Evolutionary conservation across 2,329 filamentous ascomycete genomes (phyloP).

Genomic region (Coccinonectria pachysandricola): DNA sequence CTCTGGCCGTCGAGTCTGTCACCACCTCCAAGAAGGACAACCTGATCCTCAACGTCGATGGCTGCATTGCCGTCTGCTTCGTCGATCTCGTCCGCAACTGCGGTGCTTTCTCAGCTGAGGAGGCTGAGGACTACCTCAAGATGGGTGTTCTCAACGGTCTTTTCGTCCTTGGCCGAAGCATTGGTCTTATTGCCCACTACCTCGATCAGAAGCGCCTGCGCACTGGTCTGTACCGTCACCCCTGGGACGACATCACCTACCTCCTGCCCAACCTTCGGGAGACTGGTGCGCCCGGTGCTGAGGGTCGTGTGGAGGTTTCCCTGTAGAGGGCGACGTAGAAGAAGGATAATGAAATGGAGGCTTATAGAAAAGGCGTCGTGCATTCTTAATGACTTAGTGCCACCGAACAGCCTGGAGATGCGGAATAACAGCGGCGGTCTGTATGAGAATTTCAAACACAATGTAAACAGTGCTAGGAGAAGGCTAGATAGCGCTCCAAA

Average conservation of each 20-base stretch:
- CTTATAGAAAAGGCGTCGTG: conserved; percentile 20
- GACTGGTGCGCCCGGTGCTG: conserved; percentile 59
- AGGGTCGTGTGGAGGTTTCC: conserved; percentile 84
- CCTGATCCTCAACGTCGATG: conserved; percentile 97
- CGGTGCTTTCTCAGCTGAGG: conserved; percentile 89
- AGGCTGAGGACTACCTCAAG: conserved; percentile 96
- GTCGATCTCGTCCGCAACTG: conserved; percentile 96
- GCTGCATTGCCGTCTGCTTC: conserved; percentile 97
- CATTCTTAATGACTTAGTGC: conserved; percentile 24
- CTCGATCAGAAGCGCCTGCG: conserved; percentile 99
- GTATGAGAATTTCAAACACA: conserved; percentile 28
- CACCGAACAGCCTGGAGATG: conserved; percentile 14
- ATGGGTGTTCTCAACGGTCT: conserved; percentile 99
- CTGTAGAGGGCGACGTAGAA: conserved; percentile 38
- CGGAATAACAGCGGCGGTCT: conserved; percentile 21
- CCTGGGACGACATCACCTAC: conserved; percentile 98
- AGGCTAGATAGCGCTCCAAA: conserved; percentile 21
- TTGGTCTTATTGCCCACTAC: conserved; percentile 99
- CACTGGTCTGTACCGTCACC: conserved; percentile 97
- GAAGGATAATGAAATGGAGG: conserved; percentile 18
- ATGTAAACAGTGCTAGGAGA: conserved; percentile 26
- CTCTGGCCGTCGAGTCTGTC: conserved; percentile 92
- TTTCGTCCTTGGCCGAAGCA: conserved; percentile 92
- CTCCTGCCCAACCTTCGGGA: conserved; percentile 71
- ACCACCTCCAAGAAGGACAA: conserved; percentile 99